Evolutionary conservation across 371 early-diverging fungal genomes (phyloP), one percentile per base, ranked within the genome.

Genomic region (Sporodiniella umbellata): DNA sequence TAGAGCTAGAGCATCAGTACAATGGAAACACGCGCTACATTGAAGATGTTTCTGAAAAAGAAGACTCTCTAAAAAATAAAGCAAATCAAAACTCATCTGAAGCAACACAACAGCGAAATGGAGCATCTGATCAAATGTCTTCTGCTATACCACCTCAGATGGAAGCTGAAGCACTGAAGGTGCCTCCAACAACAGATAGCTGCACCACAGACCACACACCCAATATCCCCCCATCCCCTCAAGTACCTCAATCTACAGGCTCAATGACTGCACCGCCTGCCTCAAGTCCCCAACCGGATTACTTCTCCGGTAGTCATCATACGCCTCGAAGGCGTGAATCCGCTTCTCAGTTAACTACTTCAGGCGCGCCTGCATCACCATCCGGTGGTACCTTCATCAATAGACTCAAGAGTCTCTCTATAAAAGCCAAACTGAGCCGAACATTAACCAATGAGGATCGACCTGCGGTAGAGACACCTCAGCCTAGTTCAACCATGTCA

Each of bases 201-300:
- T 60, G 61, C n/a, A 35, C 57, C 19, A 35, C 40, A n/a, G 51
- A 46, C 8, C 45, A 53, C n/a, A 53, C 57, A 1, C 60, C 64
- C n/a, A 54, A 49, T 26, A 22, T 51, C 15, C 35, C 35, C 8
- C 11, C 35, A 18, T 45, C 67, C 3, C 51, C 58, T 7, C 30
- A 60, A 14, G 35, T 22, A 42, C 8, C 42, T 7, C 42, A 42
- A n/a, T 24, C n/a, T 31, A 46, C 52, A 21, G 75, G 74, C 3
- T 72, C 78, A 22, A 72, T 67, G 33, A 75, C 75, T 0, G 76
- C 79, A 10, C 74, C 79, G 14, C 64, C 69, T 4, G 46, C 71
- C 1, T 63, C 73, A 6, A 46, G 38, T 15, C 38, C 53, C 22
- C 64, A 64, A 26, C 35, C 50, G 14, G 80, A 80, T 42, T 80